A percentile compares a stretch with the other conserved stretches of the same genome.
phyloP scores from a whole-genome alignment of 106 monocot genomes.

The Dendrobium huoshanense region DNA sequence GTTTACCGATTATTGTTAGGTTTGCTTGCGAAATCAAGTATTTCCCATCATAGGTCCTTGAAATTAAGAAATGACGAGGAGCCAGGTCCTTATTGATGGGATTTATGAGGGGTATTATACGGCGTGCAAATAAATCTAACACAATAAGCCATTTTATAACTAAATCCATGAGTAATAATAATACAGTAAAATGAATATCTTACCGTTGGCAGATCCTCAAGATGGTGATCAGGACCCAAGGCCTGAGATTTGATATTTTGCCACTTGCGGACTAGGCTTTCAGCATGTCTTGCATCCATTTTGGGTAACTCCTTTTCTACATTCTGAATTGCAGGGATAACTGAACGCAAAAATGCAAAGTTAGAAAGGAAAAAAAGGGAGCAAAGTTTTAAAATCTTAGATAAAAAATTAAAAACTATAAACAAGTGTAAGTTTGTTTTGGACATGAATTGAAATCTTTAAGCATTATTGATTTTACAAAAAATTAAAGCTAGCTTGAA shows the following conservation, averaged over 20 bases:
- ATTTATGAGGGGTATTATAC: not conserved
- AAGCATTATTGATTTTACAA: not conserved
- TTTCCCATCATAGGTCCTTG: not conserved
- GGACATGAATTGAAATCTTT: not conserved
- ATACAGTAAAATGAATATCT: constrained; percentile 9
- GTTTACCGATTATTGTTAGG: too few relatives aligned
- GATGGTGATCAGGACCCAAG: constrained; percentile 61
- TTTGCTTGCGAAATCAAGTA: too few relatives aligned
- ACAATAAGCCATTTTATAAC: not conserved
- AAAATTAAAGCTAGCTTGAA: not conserved
- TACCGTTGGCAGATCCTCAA: constrained; percentile 59
- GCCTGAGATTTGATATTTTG: constrained; percentile 79
- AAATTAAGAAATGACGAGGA: not conserved
- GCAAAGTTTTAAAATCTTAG: not conserved
- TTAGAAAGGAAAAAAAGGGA: constrained; percentile 5
- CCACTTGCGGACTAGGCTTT: constrained; percentile 82
- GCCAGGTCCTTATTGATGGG: not conserved
- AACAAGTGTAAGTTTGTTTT: constrained; percentile 1
- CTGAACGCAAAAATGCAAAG: constrained; percentile 10
- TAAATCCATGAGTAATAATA: not conserved
- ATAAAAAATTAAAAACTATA: not conserved
- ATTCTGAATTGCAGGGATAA: constrained; percentile 20
- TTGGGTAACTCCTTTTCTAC: constrained; percentile 34
- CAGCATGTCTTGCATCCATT: constrained; percentile 84
- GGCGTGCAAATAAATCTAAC: not conserved